These are phyloP conservation scores for Capsicum chinense DNA, from an alignment of 257 asterid genomes.

Conservation along the genomic window DNA sequence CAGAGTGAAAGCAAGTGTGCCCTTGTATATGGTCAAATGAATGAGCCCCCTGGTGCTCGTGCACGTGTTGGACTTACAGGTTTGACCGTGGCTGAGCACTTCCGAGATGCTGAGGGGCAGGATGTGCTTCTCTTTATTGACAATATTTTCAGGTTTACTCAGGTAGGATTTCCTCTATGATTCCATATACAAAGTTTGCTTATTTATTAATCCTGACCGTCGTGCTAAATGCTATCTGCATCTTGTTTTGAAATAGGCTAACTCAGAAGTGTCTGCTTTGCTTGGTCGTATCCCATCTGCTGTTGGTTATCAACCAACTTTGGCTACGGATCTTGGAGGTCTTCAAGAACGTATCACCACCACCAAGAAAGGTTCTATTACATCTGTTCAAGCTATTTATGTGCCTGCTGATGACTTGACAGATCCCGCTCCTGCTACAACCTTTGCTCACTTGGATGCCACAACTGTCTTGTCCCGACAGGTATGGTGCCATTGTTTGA, in stretches of 20 bases:
- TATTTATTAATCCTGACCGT: neutral
- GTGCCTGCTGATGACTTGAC: constrained; percentile 99
- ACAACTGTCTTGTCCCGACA: constrained; percentile 96
- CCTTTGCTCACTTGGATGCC: constrained; percentile 99
- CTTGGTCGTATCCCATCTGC: constrained; percentile 99
- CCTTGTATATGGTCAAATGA: constrained; percentile 98
- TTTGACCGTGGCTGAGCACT: constrained; percentile 97
- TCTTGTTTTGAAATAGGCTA: constrained; percentile 60
- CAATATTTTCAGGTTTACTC: constrained; percentile 96
- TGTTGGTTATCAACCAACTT: constrained; percentile 96
- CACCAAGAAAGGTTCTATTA: constrained; percentile 93
- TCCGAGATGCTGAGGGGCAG: constrained; percentile 99
- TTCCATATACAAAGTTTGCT: neutral
- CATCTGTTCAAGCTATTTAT: constrained; percentile 97
- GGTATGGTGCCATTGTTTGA: constrained; percentile 38
- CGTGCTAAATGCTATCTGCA: neutral
- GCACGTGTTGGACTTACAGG: constrained; percentile 99
- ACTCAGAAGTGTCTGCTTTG: constrained; percentile 99
- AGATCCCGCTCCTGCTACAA: constrained; percentile 99
- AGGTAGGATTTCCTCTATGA: constrained; percentile 47
- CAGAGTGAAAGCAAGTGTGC: constrained; percentile 99
- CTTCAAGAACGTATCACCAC: constrained; percentile 98
- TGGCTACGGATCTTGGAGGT: constrained; percentile 99
- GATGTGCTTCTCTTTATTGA: constrained; percentile 99
- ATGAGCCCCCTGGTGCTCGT: constrained; percentile 99